Evolutionary conservation across 2,329 filamentous ascomycete genomes (phyloP).

Genomic region (Dactylellina parvicollis): DNA sequence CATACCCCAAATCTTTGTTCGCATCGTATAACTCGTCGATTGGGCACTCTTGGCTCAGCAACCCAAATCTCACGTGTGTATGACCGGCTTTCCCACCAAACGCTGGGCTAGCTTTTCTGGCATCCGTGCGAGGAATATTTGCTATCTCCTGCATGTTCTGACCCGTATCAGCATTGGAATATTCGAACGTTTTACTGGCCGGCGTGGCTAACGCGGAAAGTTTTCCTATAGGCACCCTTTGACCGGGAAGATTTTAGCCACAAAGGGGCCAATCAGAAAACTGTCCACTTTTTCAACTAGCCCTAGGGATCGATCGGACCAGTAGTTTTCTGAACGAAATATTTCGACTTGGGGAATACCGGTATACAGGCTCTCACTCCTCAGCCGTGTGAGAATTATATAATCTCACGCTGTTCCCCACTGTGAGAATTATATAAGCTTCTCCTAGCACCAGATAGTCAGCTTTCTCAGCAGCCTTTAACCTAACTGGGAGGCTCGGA

Average conservation of each 20-base stretch:
- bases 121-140: no score
- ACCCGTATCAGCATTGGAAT: no score
- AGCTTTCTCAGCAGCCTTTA: background rate
- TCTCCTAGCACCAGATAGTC: background rate
- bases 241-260: background rate
- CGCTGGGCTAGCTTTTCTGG: no score
- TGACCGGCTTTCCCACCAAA: background rate
- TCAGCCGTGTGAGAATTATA: background rate
- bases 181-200: no score
- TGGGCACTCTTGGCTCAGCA: background rate
- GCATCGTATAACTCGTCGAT: no score
- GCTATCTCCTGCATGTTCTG: no score
- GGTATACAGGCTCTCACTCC: no score
- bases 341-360: no score
- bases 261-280: background rate
- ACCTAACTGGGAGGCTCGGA: background rate
- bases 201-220: slow-evolving; percentile 23
- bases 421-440: slow-evolving; percentile 7
- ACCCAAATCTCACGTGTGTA: background rate
- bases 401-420: slow-evolving; percentile 4
- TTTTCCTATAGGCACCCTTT: slow-evolving; percentile 22
- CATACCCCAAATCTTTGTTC: slow-evolving; percentile 2
- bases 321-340: no score
- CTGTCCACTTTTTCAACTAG: background rate
- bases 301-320: no score